Evolutionary conservation across 345 rosid genomes (phyloP).

Genomic region (Dovyalis caffra): DNA sequence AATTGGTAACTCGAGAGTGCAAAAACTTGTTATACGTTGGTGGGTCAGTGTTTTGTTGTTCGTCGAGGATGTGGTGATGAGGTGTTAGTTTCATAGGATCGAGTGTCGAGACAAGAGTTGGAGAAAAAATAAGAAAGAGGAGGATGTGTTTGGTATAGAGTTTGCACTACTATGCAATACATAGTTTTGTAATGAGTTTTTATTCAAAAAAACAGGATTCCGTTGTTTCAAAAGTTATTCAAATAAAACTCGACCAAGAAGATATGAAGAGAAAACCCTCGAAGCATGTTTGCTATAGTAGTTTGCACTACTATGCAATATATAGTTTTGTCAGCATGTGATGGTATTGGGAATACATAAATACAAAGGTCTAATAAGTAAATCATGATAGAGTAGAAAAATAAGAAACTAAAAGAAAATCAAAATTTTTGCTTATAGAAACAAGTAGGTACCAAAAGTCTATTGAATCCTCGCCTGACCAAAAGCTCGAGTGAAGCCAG

Average conservation of each 20-base stretch:
- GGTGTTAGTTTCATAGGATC: background rate
- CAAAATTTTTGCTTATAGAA: background rate
- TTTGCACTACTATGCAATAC: no score
- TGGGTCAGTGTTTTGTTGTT: background rate
- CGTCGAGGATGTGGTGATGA: background rate
- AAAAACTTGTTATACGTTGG: background rate
- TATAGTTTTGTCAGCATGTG: no score
- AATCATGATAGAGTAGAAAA: background rate
- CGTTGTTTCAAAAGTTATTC: background rate
- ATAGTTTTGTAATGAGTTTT: no score
- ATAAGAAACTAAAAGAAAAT: background rate
- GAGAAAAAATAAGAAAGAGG: no score
- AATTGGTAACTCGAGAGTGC: no score
- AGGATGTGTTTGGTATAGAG: no score
- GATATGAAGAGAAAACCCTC: background rate
- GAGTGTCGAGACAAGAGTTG: no score
- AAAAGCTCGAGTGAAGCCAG: conserved; percentile 40
- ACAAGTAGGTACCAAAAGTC: conserved; percentile 52
- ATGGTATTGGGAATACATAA: background rate
- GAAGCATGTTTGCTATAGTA: background rate
- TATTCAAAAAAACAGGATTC: conserved; percentile 1
- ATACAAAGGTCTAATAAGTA: background rate
- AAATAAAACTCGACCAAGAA: background rate
- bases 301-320: background rate
- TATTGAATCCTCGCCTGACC: conserved; percentile 51